Evolutionary conservation across 495 filamentous ascomycete genomes (phyloP), one percentile per base, ranked within the genome.

Genomic region (Saxophila tyrrhenica): DNA sequence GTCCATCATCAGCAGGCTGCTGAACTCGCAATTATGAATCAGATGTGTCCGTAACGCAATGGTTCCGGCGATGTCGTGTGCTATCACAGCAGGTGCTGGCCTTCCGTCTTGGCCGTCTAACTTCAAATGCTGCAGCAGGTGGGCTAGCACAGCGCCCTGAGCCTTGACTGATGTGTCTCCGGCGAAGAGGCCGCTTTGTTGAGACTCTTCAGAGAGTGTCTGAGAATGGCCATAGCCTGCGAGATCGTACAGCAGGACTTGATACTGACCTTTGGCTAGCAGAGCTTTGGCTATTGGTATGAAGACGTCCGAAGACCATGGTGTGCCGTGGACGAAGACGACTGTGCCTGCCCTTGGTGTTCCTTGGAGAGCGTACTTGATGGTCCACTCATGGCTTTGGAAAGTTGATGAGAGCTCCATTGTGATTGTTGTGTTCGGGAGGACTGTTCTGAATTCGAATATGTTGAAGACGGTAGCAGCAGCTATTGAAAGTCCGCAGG

Each of bases 251-350:
- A 57, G 10, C 10, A 56, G 54, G 16, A 50, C 29, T 17, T 25
- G 32, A 35, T 56, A 56, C 5, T 24, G 24, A 9, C 25, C 23
- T 32, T 19, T 56, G 2, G 54, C 29, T 25, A 50, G 23, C 19
- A 57, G 25, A 9, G 55, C 55, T 47, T 57, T 29, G 25, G 25
- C 25, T 2, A 52, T 24, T 2, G 55, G 55, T n/a, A 15, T 21
- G 35, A 46, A 57, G 39, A 57, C 55, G 2, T 5, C 49, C 11
- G 55, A 57, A 11, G 55, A 57, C 55, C 55, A 57, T 9, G 55
- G 55, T 3, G 55, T 57, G 16, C 55, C 55, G 23, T 57, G 55
- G 1, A 57, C 55, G 38, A 57, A 57, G 49, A 52, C 55, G 3
- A 57, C 55, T 25, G 38, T 43, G 19, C 3, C 20, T 32, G 35